These are phyloP conservation scores for Aspergillus intermedius DNA, from an alignment of 2,329 filamentous ascomycete species.

Conservation along the genomic window DNA sequence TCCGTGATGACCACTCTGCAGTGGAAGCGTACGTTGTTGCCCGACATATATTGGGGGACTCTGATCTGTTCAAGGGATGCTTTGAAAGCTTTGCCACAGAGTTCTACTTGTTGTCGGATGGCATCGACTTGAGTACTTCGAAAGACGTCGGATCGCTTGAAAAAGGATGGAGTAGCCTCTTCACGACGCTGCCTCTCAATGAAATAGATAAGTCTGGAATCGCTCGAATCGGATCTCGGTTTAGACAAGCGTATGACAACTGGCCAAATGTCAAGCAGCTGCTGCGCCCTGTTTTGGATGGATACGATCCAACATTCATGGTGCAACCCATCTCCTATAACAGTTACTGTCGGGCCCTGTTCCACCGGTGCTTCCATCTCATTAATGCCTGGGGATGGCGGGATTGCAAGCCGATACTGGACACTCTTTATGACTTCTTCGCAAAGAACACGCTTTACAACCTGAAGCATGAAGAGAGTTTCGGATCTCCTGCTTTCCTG, in stretches of 20 bases:
- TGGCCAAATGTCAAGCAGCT: constrained; percentile 46
- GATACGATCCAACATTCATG: constrained; percentile 40
- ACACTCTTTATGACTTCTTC: constrained; percentile 55
- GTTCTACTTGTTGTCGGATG: constrained; percentile 25
- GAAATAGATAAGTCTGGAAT: constrained; percentile 49
- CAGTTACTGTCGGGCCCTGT: constrained; percentile 47
- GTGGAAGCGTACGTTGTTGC: constrained; percentile 45
- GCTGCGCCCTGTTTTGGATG: constrained; percentile 41
- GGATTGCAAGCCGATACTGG: constrained; percentile 49
- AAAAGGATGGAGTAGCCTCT: constrained; percentile 38
- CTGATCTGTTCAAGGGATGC: constrained; percentile 19
- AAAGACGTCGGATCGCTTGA: constrained; percentile 29
- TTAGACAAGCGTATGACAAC: constrained; percentile 37
- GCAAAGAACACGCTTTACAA: constrained; percentile 47
- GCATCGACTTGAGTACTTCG: constrained; percentile 31
- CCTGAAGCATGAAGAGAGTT: constrained; percentile 46
- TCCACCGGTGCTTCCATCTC: constrained; percentile 49
- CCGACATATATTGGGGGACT: constrained; percentile 36
- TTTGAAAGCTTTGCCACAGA: constrained; percentile 42
- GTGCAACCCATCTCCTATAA: constrained; percentile 44
- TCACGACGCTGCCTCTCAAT: constrained; percentile 48
- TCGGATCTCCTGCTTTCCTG: constrained; percentile 50
- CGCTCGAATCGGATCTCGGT: constrained; percentile 35
- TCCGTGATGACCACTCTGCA: constrained; percentile 38
- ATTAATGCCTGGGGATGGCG: constrained; percentile 53